Evolutionary conservation across 345 rosid species (phyloP).

Genomic region (Iberis pinnata): DNA sequence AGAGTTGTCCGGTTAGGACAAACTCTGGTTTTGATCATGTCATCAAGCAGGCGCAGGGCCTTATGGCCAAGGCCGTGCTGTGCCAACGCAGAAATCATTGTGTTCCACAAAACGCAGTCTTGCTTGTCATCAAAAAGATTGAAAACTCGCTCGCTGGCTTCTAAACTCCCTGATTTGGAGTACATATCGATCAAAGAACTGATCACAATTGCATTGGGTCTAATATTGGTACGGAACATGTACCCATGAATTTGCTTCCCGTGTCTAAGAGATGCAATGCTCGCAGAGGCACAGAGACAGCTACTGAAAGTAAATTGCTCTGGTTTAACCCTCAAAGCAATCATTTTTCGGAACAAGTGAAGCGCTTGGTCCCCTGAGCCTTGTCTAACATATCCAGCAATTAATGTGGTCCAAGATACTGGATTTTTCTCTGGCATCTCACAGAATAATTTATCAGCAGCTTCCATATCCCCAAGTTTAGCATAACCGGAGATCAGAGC

Average conservation of each 20-base stretch:
- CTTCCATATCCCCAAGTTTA: constrained; percentile 51
- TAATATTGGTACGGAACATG: constrained; percentile 41
- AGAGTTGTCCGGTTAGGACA: constrained; percentile 58
- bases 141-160: constrained; percentile 47
- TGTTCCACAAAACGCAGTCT: constrained; percentile 67
- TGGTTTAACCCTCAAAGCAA: constrained; percentile 39
- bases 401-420: constrained; percentile 72
- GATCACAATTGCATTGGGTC: constrained; percentile 51
- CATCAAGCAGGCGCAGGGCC: constrained; percentile 42
- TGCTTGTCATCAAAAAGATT: constrained; percentile 32
- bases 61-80: constrained; percentile 65
- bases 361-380: constrained; percentile 47
- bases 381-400: constrained; percentile 63
- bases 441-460: constrained; percentile 46
- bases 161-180: constrained; percentile 58
- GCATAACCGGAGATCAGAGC: constrained; percentile 69
- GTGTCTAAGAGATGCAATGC: constrained; percentile 48
- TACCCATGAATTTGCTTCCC: constrained; percentile 68
- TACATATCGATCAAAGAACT: constrained; percentile 88
- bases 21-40: constrained; percentile 43
- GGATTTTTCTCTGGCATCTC: constrained; percentile 60
- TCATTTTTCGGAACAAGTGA: constrained; percentile 46
- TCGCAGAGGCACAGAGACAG: constrained; percentile 72
- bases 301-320: constrained; percentile 79
- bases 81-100: constrained; percentile 71